Percentiles rank a stretch among this genome's conserved stretches.
Conservation (phyloP, 805 yeast genomes). For the Cephaloascus albidus region DNA sequence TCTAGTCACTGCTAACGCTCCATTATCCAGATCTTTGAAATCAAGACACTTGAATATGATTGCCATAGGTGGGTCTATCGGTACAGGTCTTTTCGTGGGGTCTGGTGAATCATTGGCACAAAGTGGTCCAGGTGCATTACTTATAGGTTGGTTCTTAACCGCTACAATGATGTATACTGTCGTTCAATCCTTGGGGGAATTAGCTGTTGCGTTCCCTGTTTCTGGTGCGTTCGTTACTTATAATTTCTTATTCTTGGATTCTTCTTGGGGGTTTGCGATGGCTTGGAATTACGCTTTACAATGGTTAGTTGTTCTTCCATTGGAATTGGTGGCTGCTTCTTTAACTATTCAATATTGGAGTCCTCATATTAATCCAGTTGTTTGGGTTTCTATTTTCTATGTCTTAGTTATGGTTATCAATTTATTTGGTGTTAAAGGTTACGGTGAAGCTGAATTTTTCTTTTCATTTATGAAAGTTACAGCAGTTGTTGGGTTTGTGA, state of each 20-base stretch:
- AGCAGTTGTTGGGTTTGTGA: slow-evolving; percentile 50
- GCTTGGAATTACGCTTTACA: slow-evolving; percentile 26
- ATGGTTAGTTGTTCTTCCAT: slow-evolving; percentile 25
- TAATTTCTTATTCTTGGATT: slow-evolving; percentile 13
- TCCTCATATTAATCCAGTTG: slow-evolving; percentile 32
- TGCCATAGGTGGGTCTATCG: slow-evolving; percentile 15
- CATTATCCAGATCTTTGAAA: slow-evolving; percentile 17
- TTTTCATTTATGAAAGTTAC: slow-evolving; percentile 46
- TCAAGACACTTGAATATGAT: slow-evolving; percentile 15
- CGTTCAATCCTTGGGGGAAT: slow-evolving; percentile 12
- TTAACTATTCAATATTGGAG: slow-evolving; percentile 23
- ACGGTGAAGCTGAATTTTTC: slow-evolving; percentile 60
- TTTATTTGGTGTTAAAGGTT: slow-evolving; percentile 55
- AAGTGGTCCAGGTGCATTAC: slow-evolving; percentile 14
- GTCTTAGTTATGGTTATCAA: slow-evolving; percentile 40
- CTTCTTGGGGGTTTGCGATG: slow-evolving; percentile 16
- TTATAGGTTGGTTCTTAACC: slow-evolving; percentile 12
- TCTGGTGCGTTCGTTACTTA: slow-evolving; percentile 15
- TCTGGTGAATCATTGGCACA: slow-evolving; percentile 10
- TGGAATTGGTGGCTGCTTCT: slow-evolving; percentile 26
- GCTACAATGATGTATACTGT: slow-evolving; percentile 12
- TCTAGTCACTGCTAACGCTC: slow-evolving; percentile 21
- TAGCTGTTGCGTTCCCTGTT: slow-evolving; percentile 15
- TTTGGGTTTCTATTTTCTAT: slow-evolving; percentile 48
- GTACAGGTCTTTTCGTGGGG: slow-evolving; percentile 15